These are phyloP conservation scores for Annulohypoxylon nitens DNA, from an alignment of 495 filamentous ascomycete genomes.

Conservation along the genomic window DNA sequence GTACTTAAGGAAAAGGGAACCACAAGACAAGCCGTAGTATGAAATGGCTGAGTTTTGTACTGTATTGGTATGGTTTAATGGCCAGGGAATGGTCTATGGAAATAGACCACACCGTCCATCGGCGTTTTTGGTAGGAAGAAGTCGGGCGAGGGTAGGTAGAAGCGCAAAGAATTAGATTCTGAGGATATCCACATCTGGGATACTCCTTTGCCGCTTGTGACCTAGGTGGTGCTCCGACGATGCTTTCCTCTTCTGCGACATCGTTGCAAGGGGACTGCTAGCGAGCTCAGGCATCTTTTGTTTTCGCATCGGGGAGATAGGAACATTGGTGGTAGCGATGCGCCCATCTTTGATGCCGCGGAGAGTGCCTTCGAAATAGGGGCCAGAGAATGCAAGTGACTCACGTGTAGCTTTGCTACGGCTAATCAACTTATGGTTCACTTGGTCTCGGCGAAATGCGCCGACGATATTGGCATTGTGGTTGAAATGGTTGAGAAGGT, in stretches of 20 bases:
- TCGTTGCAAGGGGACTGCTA: constrained; percentile 56
- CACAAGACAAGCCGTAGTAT: constrained; percentile 1
- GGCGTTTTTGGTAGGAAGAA: constrained; percentile 39
- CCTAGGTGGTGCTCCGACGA: constrained; percentile 51
- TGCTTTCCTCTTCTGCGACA: constrained; percentile 65
- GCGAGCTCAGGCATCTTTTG: constrained; percentile 58
- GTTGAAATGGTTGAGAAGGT: constrained; percentile 75
- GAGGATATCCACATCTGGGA: constrained; percentile 57
- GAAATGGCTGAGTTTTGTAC: constrained; percentile 23
- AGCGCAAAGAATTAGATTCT: constrained; percentile 35
- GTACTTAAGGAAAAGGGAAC: constrained; percentile 11
- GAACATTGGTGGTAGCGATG: constrained; percentile 65
- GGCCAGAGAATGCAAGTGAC: constrained; percentile 66
- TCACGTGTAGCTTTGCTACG: constrained; percentile 69
- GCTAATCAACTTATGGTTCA: constrained; percentile 75
- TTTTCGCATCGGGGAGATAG: constrained; percentile 66
- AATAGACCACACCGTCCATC: constrained; percentile 53
- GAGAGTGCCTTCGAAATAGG: constrained; percentile 63
- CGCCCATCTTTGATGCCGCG: constrained; percentile 68
- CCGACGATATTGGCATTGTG: constrained; percentile 74
- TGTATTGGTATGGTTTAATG: constrained; percentile 38
- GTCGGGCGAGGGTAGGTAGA: constrained; percentile 27
- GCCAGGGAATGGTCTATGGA: constrained; percentile 50
- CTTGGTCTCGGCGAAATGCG: constrained; percentile 83
- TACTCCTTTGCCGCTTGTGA: constrained; percentile 66